Base-by-base conservation (phyloP, 768 basidiomycete genomes). In the Agaricus blazei region DNA sequence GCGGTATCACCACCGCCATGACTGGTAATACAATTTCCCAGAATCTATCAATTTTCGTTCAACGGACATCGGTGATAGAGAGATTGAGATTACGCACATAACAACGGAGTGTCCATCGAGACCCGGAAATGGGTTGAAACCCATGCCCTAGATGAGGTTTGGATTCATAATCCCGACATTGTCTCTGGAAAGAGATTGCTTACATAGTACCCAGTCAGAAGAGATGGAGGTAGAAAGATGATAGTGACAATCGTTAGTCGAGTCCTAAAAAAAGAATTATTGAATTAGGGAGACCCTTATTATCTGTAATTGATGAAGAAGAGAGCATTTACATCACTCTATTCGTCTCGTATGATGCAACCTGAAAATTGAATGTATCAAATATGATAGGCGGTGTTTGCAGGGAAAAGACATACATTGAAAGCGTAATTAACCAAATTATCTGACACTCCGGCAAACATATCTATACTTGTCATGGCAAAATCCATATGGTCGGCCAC, bases 201-300 rank as follows among this genome's bases (percentile, higher is more conserved):
- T 61, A 84, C 87, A 61, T 88, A 88, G 70, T 88, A 89, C 53
- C 87, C 87, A 6, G 87, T 87, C 41, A 87, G 71, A 41, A 88
- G 72, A 6, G 87, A 87, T 50, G 88, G 67, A 1, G 87, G 87
- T 8, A 89, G 67, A 71, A 82, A 88, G 60, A 86, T 81, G 60
- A 88, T 83, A 0, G 86, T 88, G 4, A 79, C 81, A 28, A 85
- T 64, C 1, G 86, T 88, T 36, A 89, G 70, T 46, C 82, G 77
- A 48, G 79, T 83, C 83, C 83, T 85, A 53, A 28, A 55, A 54
- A 41, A 19, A 36, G 34, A 12, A 40, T 41, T 26, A 11, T 11
- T 15, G 41, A 44, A 29, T 11, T 54, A 34, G 9, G 6, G 23
- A 41, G 34, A 12, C 36, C 12, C 45, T 31, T 59, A 28, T 34